Base-by-base conservation (phyloP, 1,284 basidiomycete genomes). In the Microbotryomycetes sp. region DNA sequence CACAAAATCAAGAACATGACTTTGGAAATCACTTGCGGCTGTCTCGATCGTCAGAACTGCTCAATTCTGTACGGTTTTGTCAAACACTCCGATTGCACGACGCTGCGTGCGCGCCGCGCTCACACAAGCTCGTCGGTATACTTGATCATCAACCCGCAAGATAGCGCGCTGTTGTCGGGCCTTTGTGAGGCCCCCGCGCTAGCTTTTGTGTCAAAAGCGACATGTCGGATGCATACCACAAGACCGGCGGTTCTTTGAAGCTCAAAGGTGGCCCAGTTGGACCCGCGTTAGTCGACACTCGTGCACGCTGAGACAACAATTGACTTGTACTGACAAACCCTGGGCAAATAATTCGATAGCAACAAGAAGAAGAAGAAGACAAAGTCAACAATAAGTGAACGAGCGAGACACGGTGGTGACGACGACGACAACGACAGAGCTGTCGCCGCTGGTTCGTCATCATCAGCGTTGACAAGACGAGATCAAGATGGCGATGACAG, bases 201-300 rank as follows among this genome's bases (percentile, higher is more conserved):
- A 9, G 19, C 9, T 9, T 19, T 19, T 42, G 36, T 19, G 9
- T 9, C 9, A 9, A 9, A 9, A 42, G 36, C 36, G 36, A 19
- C 36, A 42, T 42, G 36, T 42, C 36, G 9, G 36, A 42, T 42
- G 36, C 12, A 9, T 42, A 42, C 77, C 81, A 88, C 77, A 85
- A 84, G 73, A 85, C 89, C 50, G 88, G 89, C 51, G 91, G 92
- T 72, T 85, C 87, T 67, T 85, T 94, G 74, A 94, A 92, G 78
- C 82, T 94, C 75, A 94, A 93, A 78, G 85, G 87, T 36, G 75
- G 59, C n/a, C 84, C 86, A 42, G 80, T 86, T 60, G 86, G 84
- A 4, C 79, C 86, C 59, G 82, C 89, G 53, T 51, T 58, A 2
- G 57, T 60, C 45, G 30, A 49, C 46, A 7, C 9, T 36, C 62